phyloP scores from a whole-genome alignment of 495 filamentous ascomycete species.

The Penicillium chermesinum region DNA sequence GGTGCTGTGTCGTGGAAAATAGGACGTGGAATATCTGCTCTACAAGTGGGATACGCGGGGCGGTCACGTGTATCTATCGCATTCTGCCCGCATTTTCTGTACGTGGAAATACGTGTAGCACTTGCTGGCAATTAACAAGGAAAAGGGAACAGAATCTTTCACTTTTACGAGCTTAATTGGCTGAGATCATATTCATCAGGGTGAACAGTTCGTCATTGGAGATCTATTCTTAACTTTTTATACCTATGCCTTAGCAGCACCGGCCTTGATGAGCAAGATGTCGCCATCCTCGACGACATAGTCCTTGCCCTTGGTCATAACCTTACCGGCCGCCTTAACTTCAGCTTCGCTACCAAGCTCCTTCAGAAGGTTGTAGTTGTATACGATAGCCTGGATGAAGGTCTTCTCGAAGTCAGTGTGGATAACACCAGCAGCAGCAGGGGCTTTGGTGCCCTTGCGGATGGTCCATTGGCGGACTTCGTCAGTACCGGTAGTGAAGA shows the following conservation, averaged over 20 bases:
- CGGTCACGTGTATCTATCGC: constrained; percentile 24
- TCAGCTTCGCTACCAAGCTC: constrained; percentile 83
- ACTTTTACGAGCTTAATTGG: too few relatives aligned
- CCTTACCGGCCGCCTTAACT: constrained; percentile 89
- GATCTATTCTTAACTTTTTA: background rate
- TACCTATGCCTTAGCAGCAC: constrained; percentile 75
- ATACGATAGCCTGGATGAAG: constrained; percentile 94
- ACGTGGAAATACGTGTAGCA: background rate
- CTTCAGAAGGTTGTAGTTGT: constrained; percentile 71
- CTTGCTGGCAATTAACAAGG: too few relatives aligned
- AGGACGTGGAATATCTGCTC: background rate
- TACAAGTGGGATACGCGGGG: constrained; percentile 33
- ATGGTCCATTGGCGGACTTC: constrained; percentile 99
- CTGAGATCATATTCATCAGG: background rate
- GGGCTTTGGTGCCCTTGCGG: constrained; percentile 92
- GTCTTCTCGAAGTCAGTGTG: constrained; percentile 99
- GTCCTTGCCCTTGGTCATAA: constrained; percentile 99
- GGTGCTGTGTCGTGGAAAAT: constrained; percentile 14
- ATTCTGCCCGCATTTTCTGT: background rate
- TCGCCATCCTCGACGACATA: constrained; percentile 61
- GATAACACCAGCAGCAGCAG: constrained; percentile 95
- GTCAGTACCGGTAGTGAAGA: constrained; percentile 96
- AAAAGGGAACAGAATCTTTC: background rate
- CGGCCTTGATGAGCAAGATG: constrained; percentile 86
- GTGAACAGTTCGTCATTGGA: constrained; percentile 11